Evolutionary conservation across 2,329 filamentous ascomycete genomes (phyloP).

Genomic region (Cytospora chrysosperma): DNA sequence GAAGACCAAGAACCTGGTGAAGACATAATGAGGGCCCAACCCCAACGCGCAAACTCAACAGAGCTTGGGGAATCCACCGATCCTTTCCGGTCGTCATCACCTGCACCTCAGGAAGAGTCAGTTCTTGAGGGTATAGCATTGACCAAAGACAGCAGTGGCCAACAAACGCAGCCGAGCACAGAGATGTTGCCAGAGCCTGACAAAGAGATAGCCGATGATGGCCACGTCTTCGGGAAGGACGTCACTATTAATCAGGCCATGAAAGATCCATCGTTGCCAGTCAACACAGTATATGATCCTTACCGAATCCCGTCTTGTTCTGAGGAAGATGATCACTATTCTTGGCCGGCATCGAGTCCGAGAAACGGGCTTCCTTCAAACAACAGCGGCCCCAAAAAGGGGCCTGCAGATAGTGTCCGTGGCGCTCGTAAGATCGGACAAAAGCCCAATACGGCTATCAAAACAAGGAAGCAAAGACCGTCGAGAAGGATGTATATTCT

Average conservation of each 20-base stretch:
- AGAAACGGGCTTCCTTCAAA: neutral
- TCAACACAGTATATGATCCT: neutral
- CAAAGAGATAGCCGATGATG: neutral
- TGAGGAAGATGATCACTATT: neutral
- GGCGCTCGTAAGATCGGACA: neutral
- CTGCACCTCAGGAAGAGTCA: neutral
- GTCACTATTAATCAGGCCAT: neutral
- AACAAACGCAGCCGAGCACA: neutral
- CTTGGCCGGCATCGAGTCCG: neutral
- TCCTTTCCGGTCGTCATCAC: neutral
- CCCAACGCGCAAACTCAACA: neutral
- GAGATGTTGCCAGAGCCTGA: neutral
- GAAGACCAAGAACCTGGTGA: neutral
- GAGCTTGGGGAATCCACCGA: conserved; percentile 16
- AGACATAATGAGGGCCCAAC: neutral
- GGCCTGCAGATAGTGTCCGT: too few relatives aligned
- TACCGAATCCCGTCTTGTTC: conserved; percentile 16
- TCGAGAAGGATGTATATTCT: conserved; percentile 8
- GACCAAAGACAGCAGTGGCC: neutral
- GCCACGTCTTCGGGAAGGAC: neutral
- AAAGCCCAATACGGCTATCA: neutral
- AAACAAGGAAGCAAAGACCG: neutral
- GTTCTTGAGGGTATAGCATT: neutral
- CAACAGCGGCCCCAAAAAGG: too few relatives aligned
- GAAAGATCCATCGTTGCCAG: neutral